Evolutionary conservation across 148 eudicot genomes (phyloP).

Genomic region (Linanthus parryae): DNA sequence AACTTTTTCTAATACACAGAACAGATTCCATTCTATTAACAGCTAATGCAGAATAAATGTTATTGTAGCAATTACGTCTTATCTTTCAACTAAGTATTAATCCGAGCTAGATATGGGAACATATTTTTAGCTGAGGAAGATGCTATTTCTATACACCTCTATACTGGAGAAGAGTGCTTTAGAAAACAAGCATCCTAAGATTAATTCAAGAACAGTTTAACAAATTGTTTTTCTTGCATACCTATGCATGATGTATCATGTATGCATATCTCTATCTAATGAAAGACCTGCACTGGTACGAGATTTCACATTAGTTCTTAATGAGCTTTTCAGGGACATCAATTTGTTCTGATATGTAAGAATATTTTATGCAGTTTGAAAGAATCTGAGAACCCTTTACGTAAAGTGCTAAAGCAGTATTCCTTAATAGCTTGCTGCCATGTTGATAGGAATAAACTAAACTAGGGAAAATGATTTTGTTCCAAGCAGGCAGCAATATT

Average conservation of each 20-base stretch:
- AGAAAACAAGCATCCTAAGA: constrained; percentile 4
- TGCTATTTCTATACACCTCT: not conserved
- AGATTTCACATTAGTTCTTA: constrained; percentile 20
- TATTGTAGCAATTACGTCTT: no score
- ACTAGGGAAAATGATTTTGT: constrained; percentile 19
- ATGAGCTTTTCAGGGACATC: constrained; percentile 29
- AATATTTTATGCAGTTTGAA: constrained; percentile 40
- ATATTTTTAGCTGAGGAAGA: not conserved
- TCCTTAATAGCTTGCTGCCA: constrained; percentile 47
- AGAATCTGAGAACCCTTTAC: constrained; percentile 46
- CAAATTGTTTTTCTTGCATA: not conserved
- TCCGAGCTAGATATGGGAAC: not conserved
- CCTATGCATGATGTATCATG: not conserved
- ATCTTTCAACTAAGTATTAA: no score
- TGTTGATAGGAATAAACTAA: constrained; percentile 54
- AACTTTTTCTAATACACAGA: not conserved
- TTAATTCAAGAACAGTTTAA: not conserved
- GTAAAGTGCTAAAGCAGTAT: constrained; percentile 34
- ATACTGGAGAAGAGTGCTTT: not conserved
- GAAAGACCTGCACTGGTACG: no score
- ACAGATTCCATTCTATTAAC: constrained; percentile 5
- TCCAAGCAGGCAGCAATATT: constrained; percentile 14
- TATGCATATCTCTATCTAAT: no score
- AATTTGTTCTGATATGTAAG: constrained; percentile 50
- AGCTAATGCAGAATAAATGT: constrained; percentile 23